Base-by-base conservation (phyloP, 768 basidiomycete species). In the Xerocomus spinulosus region DNA sequence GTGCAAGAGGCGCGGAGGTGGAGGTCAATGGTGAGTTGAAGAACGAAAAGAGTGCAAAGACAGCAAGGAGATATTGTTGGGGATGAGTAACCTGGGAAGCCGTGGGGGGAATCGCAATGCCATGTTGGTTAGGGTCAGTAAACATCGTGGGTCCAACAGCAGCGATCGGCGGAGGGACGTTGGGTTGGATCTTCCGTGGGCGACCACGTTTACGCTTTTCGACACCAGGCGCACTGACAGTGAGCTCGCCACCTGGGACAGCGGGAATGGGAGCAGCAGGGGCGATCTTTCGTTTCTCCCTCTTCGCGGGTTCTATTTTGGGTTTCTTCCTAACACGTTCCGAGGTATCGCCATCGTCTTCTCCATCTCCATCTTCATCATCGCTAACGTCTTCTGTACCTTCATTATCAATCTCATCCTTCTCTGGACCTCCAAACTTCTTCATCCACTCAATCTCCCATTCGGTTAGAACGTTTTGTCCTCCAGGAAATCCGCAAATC, bases 171-270 rank as follows among this genome's bases (percentile, higher is more conserved):
- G 73, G 56, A 34, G 69, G 63, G n/a, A 76, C 67, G 15, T 76
- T 72, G 0, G 79, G 70, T 10, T 77, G 72, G 38, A 82, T 74
- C 70, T 92, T 92, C 57, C 87, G 77, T 14, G 90, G 90, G 25
- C 90, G 70, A 13, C 90, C 90, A 8, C 90, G 78, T 71, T 92
- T 92, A 56, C 88, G 76, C 72, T 90, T 92, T 70, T 88, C 86
- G 0, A 81, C 79, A 14, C 53, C 64, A 7, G 60, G 48, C 3
- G 53, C 68, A 26, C 63, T 62, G 8, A 62, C 63, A 60, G 70
- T 17, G 15, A 36, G 46, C 20, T 49, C 50, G 41, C 68, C 44
- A 25, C 60, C 44, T 54, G 60, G 28, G 53, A 30, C 37, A 46
- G 55, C 28, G 21, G 61, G 40, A 55, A 62, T 28, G 33, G 60